Base-by-base conservation (phyloP, 1,284 basidiomycete species). In the Microbotryum lychnidis-dioicae region DNA sequence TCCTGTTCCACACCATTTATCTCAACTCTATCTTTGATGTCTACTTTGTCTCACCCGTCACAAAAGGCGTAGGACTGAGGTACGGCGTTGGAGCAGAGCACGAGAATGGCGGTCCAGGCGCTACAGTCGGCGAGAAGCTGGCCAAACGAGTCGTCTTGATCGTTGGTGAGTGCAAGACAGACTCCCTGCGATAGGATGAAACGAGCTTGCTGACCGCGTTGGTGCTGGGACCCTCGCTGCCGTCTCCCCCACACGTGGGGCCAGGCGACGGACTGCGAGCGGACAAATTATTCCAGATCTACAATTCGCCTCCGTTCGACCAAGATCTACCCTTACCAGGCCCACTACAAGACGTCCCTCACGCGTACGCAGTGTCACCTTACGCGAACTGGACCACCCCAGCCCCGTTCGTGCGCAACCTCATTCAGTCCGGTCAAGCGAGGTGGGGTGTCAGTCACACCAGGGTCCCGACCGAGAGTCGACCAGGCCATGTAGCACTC, bases 371-470 rank as follows among this genome's bases (percentile, higher is more conserved):
- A 37, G 14, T 25, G 33, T 6, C 44, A 48, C 16, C 20, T 54
- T 48, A 16, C 44, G 25, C 27, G 44, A 42, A 53, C 16, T 6
- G 33, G 46, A 70, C 81, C 50, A 76, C 85, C n/a, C 82, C 87
- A 20, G 91, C 89, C 3, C 91, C 90, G 0, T 80, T 88, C 74
- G 73, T 93, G 33, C 82, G 87, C 52, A 81, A 81, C 4, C 82
- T 89, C 52, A 79, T 81, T 1, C 81, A 87, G 67, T 76, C 75
- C 7, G 79, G 84, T 9, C 51, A 71, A 53, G 90, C 90, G 16
- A 84, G 84, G 1, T 92, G 85, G 75, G 90, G 90, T 3, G 79
- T 93, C 37, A 89, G 87, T 14, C 90, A 92, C 72, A 93, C 91
- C 0, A 80, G 84, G 51, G 89, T 93, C 2, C 90, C 90, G 16